phyloP scores from a whole-genome alignment of 768 basidiomycete genomes.

The Calocybe indica region DNA sequence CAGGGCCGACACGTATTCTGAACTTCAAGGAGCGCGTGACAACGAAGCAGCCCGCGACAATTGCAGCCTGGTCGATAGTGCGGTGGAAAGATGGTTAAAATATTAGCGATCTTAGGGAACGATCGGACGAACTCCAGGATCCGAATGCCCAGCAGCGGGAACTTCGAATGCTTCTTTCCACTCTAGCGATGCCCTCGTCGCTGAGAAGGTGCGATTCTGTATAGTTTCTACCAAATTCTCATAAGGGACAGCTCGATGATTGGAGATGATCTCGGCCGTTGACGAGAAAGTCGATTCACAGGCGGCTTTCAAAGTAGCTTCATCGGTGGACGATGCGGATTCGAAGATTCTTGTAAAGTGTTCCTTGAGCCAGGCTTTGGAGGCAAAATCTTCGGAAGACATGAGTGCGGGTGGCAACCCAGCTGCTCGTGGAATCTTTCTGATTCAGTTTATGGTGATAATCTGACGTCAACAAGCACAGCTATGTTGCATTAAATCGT shows the following conservation, averaged over 20 bases:
- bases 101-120: background rate
- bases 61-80: constrained; percentile 16
- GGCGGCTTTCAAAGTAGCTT: constrained; percentile 6
- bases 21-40: constrained; percentile 33
- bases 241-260: constrained; percentile 20
- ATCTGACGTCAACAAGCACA: too few relatives aligned
- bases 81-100: background rate
- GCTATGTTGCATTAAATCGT: too few relatives aligned
- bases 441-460: too few relatives aligned
- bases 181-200: constrained; percentile 15
- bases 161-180: constrained; percentile 31
- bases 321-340: constrained; percentile 4
- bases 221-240: constrained; percentile 23
- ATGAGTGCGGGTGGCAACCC: too few relatives aligned
- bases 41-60: constrained; percentile 34
- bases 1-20: constrained; percentile 32
- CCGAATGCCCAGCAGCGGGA: constrained; percentile 9
- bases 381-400: background rate
- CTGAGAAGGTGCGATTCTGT: constrained; percentile 10
- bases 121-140: constrained; percentile 4
- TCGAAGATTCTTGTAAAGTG: constrained; percentile 22
- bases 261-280: constrained; percentile 23
- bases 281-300: constrained; percentile 27
- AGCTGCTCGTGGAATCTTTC: too few relatives aligned
- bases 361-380: constrained; percentile 22